Evolutionary conservation across 202 grass and related monocot genomes (phyloP).

Genomic region (Sporobolus alterniflorus): DNA sequence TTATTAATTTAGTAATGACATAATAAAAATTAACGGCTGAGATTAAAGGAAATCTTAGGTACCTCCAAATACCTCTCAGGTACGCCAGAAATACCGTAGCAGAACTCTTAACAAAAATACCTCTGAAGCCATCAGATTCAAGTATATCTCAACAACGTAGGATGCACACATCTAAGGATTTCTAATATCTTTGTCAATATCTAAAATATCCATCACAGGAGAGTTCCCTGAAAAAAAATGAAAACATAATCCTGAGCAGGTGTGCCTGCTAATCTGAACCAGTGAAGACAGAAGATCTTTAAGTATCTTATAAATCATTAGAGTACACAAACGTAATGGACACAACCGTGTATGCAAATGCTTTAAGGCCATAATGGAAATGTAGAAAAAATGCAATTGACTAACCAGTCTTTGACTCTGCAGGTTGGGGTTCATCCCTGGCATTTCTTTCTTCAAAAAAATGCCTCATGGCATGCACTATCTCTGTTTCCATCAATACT

Average conservation of each 20-base stretch:
- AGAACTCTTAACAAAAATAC: too few species aligned
- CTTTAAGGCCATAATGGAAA: not conserved
- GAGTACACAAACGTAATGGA: too few species aligned
- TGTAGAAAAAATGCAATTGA: conserved; percentile 40
- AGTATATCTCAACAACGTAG: conserved; percentile 81
- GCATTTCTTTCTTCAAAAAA: conserved; percentile 52
- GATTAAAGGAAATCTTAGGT: too few species aligned
- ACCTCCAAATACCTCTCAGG: too few species aligned
- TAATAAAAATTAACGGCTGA: too few species aligned
- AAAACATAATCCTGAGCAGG: conserved; percentile 39
- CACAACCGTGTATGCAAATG: not conserved
- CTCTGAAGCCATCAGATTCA: conserved; percentile 76
- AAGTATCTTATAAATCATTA: too few species aligned
- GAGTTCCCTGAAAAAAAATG: conserved; percentile 57
- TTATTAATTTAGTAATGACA: too few species aligned
- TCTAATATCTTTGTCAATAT: conserved; percentile 77
- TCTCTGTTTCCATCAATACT: conserved; percentile 52
- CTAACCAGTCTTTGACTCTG: conserved; percentile 69
- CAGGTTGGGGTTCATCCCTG: conserved; percentile 32
- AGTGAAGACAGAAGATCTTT: not conserved
- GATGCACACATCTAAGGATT: conserved; percentile 88
- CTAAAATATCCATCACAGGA: conserved; percentile 47
- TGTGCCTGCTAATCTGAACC: not conserved
- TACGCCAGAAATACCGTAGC: too few species aligned
- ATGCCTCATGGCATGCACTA: conserved; percentile 47